phyloP scores from a whole-genome alignment of 2,329 filamentous ascomycete genomes.

The Mycosphaerella sp. region DNA sequence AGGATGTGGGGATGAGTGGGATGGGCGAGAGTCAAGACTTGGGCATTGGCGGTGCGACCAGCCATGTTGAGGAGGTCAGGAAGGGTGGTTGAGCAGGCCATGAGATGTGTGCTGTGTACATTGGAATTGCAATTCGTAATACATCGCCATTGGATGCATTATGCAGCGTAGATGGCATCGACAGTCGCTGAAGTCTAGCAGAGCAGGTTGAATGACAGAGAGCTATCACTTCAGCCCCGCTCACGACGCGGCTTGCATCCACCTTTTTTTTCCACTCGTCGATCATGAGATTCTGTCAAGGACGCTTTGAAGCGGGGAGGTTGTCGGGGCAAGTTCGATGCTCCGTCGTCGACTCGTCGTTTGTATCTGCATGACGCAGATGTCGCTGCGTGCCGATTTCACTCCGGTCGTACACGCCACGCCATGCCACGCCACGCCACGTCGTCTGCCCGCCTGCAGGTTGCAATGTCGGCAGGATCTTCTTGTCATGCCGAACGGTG shows the following conservation, averaged over 20 bases:
- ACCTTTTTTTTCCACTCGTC: background rate
- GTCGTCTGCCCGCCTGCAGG: no score
- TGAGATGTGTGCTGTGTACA: background rate
- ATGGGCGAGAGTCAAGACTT: constrained; percentile 13
- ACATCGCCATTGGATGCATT: background rate
- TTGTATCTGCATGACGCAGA: background rate
- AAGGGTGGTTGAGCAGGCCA: constrained; percentile 1
- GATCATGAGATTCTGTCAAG: background rate
- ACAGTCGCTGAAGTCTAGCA: background rate
- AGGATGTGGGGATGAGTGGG: constrained; percentile 14
- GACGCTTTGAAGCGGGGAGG: no score
- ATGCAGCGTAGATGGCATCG: background rate
- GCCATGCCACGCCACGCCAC: no score
- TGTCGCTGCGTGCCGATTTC: no score
- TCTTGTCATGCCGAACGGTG: background rate
- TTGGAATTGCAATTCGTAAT: background rate
- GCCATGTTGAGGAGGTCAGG: constrained; percentile 7
- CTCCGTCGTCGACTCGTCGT: no score
- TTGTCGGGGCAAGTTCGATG: no score
- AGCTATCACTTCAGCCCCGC: background rate
- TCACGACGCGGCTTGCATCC: background rate
- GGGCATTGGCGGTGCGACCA: constrained; percentile 12
- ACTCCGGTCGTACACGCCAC: no score
- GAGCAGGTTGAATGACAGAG: background rate
- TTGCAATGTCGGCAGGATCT: background rate